Evolutionary conservation across 805 yeast species (phyloP), one percentile per base, ranked within the genome.

Genomic region (Lachancea nothofagi): DNA sequence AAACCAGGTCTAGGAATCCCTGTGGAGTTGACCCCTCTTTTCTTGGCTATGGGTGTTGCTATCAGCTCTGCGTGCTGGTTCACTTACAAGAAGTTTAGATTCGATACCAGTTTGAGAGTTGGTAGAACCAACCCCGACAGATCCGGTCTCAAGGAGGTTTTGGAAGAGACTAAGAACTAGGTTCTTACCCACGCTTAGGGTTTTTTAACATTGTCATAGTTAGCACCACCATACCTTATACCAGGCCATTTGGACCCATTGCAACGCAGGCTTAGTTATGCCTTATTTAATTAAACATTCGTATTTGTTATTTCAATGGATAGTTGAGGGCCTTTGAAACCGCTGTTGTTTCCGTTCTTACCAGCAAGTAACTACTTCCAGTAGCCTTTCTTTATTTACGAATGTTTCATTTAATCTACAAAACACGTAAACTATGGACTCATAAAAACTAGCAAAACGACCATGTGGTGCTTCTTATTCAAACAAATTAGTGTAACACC

Each of bases 11-110:
- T 53, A 30, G 53, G 54, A 30, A 50, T 75, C 40, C 80, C 80
- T 53, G 71, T 75, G 40, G 81, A 76, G 62, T 60, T 76, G 53
- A 72, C 77, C 43, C 81, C 81, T 55, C 65, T 76, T 48, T 74
- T 74, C 52, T 63, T 72, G 25, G 79, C 78, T 28, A 69, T 75
- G 67, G 72, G 74, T 55, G 71, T 73, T 43, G 81, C 79, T 27
- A 53, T 63, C 41, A 46, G 72, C 29, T 68, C 72, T 26, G 80
- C 77, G 40, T 49, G 66, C 45, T 76, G 59, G 64, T 76, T 76
- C 65, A 54, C 74, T 10, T 67, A 69, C 58, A 76, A 67, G 62
- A 75, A 75, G 59, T 50, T 76, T 30, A 59, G 66, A 25, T 62
- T 68, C 40, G 82, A 76, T 52, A 61, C 53, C 22, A 59, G 74